Conservation (phyloP, 2,329 filamentous ascomycete genomes). For the Acarospora socialis region DNA sequence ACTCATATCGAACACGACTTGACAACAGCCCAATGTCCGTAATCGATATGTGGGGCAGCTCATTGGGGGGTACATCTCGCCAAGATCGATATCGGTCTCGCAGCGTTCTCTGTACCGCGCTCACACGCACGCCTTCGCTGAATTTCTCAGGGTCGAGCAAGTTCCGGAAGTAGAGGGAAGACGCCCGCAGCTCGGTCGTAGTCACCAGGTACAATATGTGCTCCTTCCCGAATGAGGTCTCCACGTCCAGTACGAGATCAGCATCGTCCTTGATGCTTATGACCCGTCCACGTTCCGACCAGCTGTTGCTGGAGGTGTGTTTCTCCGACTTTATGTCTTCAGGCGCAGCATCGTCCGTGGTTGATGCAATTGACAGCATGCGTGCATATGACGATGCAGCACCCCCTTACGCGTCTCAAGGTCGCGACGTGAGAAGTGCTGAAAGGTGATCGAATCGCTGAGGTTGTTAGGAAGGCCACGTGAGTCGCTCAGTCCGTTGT, state of each 20-base stretch:
- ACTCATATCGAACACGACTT: neutral
- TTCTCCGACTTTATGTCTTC: too few species aligned
- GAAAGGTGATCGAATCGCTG: too few species aligned
- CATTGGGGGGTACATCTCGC: conserved; percentile 1
- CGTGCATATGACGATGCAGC: too few species aligned
- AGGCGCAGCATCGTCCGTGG: conserved; percentile 1
- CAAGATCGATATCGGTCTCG: conserved; percentile 8
- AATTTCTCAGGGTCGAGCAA: conserved; percentile 30
- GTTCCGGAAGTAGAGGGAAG: conserved; percentile 27
- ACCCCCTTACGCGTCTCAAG: too few species aligned
- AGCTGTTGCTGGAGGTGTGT: too few species aligned
- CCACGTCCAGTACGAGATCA: conserved; percentile 23
- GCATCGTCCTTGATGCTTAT: conserved; percentile 18
- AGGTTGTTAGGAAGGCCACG: too few species aligned
- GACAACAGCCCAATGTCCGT: conserved; percentile 8
- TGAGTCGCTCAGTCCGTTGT: too few species aligned
- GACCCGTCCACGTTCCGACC: neutral
- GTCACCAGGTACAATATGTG: conserved; percentile 24
- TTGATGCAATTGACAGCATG: too few species aligned
- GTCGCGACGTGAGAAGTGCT: too few species aligned
- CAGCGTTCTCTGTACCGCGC: conserved; percentile 15
- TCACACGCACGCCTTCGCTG: conserved; percentile 24
- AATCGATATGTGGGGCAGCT: conserved; percentile 10
- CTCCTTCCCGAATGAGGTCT: conserved; percentile 5
- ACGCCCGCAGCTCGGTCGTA: conserved; percentile 19